Conservation (phyloP, 2,329 filamentous ascomycete genomes). For the Tolypocladium pustulatum region DNA sequence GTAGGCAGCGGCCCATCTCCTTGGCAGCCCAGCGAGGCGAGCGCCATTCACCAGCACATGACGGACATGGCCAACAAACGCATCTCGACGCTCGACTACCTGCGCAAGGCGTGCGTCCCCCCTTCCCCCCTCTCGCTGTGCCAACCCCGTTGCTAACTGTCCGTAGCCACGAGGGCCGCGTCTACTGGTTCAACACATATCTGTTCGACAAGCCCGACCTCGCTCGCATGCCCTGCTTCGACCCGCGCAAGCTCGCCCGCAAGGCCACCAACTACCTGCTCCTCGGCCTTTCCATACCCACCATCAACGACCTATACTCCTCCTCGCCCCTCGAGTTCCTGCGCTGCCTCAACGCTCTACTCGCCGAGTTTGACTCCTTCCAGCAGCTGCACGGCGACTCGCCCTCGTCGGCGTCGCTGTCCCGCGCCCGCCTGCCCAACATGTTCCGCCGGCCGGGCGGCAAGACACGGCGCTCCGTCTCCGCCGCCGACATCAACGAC, state of each 20-base stretch:
- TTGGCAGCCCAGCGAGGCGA: slow-evolving; percentile 34
- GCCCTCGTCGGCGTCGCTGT: slow-evolving; percentile 50
- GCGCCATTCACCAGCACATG: slow-evolving; percentile 50
- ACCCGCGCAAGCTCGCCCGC: slow-evolving; percentile 71
- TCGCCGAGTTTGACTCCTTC: slow-evolving; percentile 22
- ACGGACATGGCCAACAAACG: slow-evolving; percentile 83
- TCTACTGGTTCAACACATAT: slow-evolving; percentile 98
- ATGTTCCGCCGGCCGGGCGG: slow-evolving; percentile 64
- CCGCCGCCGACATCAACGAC: slow-evolving; percentile 29
- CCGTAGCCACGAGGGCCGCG: slow-evolving; percentile 76
- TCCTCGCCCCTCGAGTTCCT: slow-evolving; percentile 76
- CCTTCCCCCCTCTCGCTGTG: neutral
- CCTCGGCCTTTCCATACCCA: slow-evolving; percentile 82
- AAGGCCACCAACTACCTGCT: slow-evolving; percentile 91
- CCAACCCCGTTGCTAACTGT: neutral
- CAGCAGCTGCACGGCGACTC: slow-evolving; percentile 10
- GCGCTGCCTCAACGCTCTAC: slow-evolving; percentile 70
- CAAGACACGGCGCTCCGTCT: slow-evolving; percentile 46
- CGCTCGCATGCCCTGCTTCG: slow-evolving; percentile 73
- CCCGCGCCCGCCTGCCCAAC: slow-evolving; percentile 68
- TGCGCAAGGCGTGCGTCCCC: slow-evolving; percentile 71
- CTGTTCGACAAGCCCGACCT: slow-evolving; percentile 81
- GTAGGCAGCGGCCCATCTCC: slow-evolving; percentile 5
- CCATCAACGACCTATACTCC: slow-evolving; percentile 79
- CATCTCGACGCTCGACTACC: slow-evolving; percentile 86